Conservation (phyloP, 75 land plant genomes). For the Pinus tabuliformis region DNA sequence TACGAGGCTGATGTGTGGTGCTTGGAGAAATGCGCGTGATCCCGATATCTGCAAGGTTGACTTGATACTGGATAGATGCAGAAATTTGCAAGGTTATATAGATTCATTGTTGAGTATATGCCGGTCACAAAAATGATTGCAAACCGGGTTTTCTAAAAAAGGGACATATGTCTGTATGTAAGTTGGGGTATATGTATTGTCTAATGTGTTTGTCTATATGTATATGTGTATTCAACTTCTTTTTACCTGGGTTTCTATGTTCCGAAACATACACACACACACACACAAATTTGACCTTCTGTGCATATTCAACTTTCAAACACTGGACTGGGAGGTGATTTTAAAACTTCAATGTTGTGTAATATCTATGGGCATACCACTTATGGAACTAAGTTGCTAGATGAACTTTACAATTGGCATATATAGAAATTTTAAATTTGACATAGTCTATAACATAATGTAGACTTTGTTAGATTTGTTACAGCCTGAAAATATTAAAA, state of each 20-base stretch:
- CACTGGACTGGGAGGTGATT: too few species aligned
- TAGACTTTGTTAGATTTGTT: too few species aligned
- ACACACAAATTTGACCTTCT: too few species aligned
- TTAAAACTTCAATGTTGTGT: too few species aligned
- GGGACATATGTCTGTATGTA: neutral
- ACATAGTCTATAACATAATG: too few species aligned
- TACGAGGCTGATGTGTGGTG: constrained; percentile 85
- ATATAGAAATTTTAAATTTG: too few species aligned
- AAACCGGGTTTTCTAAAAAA: neutral
- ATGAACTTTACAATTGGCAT: too few species aligned
- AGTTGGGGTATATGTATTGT: neutral
- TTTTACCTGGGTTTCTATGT: neutral
- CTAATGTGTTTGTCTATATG: neutral
- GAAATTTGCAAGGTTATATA: constrained; percentile 8
- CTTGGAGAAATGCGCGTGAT: constrained; percentile 87
- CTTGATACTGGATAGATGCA: constrained; percentile 11
- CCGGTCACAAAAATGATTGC: neutral
- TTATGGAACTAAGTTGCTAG: too few species aligned
- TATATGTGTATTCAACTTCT: neutral
- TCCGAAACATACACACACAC: too few species aligned
- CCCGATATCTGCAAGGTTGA: constrained; percentile 87
- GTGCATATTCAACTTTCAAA: too few species aligned
- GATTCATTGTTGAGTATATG: constrained; percentile 7
- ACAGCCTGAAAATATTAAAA: too few species aligned
- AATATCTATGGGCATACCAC: too few species aligned